Evolutionary conservation across 2,329 filamentous ascomycete genomes (phyloP), one percentile per base, ranked within the genome.

Genomic region (Endothia cerciana): DNA sequence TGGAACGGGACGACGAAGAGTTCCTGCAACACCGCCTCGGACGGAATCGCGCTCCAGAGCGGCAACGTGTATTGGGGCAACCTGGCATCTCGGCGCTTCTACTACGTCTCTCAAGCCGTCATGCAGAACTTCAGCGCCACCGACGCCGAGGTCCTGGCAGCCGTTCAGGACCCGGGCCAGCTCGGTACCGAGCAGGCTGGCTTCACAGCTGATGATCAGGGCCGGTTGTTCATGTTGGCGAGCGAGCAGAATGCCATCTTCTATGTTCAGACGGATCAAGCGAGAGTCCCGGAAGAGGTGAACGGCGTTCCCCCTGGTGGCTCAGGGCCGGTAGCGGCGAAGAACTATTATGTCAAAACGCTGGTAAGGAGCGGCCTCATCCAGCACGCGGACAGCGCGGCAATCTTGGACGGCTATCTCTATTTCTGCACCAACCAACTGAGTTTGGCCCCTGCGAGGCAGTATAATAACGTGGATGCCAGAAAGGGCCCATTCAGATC

Each of bases 241-340:
- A 76, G 73, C 62, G 79, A 81, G 70, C 79, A 80, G 53, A 81
- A 81, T 64, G 77, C 79, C 5, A 79, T 81, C 47, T 79, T 78
- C 70, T 80, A 80, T 62, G 77, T 80, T 59, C 75, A 79, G 65
- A 79, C 76, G 3, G 68, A 73, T 22, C 74, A 77, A 66, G 70
- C 72, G 1, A 70, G 77, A 62, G 71, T 76, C 19, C 75, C 74
- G 15, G 70, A 73, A 64, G 74, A 74, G 13, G 73, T 79, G 17
- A 77, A 80, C 60, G 75, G 74, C 0, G 68, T 73, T 6, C 66
- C 71, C 3, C 69, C 75, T 30, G 77, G 76, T 22, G 76, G 76
- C 0, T 63, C 65, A 8, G 77, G 76, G 1, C 71, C 71, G 0
- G 74, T 80, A 22, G 66, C 71, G 11, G 70, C 75, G 7, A 69